phyloP scores from a whole-genome alignment of 2,329 filamentous ascomycete genomes.

The Rhinocladiella similis region DNA sequence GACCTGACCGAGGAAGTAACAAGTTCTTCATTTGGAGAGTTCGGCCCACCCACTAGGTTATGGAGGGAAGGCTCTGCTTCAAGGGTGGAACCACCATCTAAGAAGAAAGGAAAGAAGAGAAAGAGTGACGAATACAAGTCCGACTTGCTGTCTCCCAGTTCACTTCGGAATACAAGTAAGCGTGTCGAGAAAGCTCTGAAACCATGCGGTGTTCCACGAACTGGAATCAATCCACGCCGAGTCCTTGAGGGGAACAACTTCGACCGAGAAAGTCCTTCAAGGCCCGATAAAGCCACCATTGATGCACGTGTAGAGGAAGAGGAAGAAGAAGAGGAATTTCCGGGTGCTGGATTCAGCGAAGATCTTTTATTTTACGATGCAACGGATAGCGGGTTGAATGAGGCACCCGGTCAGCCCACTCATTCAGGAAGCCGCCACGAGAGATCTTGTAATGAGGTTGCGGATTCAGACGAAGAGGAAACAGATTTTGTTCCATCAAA shows the following conservation, averaged over 20 bases:
- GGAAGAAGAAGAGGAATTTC: slow-evolving; percentile 3
- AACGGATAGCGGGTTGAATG: background rate
- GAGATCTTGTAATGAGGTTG: slow-evolving; percentile 8
- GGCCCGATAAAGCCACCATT: background rate
- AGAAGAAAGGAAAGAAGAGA: slow-evolving; percentile 47
- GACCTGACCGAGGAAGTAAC: slow-evolving; percentile 38
- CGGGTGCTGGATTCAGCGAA: background rate
- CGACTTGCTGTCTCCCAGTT: slow-evolving; percentile 17
- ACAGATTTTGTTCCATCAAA: background rate
- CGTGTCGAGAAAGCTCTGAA: slow-evolving; percentile 2
- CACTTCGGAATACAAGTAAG: slow-evolving; percentile 10
- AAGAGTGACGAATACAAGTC: slow-evolving; percentile 48
- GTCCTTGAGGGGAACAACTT: background rate
- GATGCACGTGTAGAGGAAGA: background rate
- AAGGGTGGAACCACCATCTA: slow-evolving; percentile 35
- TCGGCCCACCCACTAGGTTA: slow-evolving; percentile 42
- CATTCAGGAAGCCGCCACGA: background rate
- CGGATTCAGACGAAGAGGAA: slow-evolving; percentile 24
- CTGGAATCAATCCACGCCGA: slow-evolving; percentile 5
- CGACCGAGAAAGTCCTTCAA: background rate
- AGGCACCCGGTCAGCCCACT: background rate
- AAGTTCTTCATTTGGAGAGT: slow-evolving; percentile 41
- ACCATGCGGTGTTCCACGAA: background rate
- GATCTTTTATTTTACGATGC: background rate
- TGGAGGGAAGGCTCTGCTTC: slow-evolving; percentile 47